These are phyloP conservation scores for Echium plantagineum DNA, from an alignment of 257 asterid species.

Conservation along the genomic window DNA sequence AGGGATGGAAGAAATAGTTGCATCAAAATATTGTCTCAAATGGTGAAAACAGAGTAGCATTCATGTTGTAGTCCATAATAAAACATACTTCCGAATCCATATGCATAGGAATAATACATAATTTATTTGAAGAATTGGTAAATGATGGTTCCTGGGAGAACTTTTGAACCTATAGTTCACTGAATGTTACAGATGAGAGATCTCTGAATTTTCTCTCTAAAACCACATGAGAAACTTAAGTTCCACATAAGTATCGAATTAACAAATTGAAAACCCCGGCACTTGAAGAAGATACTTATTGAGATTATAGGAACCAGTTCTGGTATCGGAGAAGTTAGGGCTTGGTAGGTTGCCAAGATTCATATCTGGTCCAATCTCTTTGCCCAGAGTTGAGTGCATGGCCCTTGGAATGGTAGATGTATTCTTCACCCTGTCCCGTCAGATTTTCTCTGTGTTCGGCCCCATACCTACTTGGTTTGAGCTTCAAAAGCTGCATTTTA, in stretches of 20 bases:
- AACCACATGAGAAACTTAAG: background rate
- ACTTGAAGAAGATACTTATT: conserved; percentile 24
- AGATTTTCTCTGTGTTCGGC: conserved; percentile 86
- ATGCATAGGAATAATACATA: background rate
- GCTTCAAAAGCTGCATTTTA: conserved; percentile 61
- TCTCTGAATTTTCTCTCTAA: background rate
- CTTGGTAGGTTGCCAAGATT: conserved; percentile 82
- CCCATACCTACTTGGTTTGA: conserved; percentile 88
- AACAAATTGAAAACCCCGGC: background rate
- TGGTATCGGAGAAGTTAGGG: conserved; percentile 16
- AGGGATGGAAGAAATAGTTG: too few relatives aligned
- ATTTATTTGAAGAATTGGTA: background rate
- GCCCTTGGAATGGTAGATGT: conserved; percentile 94
- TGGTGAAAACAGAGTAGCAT: too few relatives aligned
- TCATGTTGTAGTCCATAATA: too few relatives aligned
- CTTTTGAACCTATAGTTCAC: background rate
- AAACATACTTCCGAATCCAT: background rate
- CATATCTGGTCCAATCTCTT: conserved; percentile 92
- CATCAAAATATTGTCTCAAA: too few relatives aligned
- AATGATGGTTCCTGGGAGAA: background rate
- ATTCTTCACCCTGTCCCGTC: conserved; percentile 95
- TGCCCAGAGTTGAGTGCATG: conserved; percentile 88
- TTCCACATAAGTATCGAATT: background rate
- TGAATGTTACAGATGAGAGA: background rate
- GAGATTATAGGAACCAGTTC: conserved; percentile 10